These are phyloP conservation scores for Debaryomyces nepalensis DNA, from an alignment of 1,139 yeast genomes.

Conservation along the genomic window DNA sequence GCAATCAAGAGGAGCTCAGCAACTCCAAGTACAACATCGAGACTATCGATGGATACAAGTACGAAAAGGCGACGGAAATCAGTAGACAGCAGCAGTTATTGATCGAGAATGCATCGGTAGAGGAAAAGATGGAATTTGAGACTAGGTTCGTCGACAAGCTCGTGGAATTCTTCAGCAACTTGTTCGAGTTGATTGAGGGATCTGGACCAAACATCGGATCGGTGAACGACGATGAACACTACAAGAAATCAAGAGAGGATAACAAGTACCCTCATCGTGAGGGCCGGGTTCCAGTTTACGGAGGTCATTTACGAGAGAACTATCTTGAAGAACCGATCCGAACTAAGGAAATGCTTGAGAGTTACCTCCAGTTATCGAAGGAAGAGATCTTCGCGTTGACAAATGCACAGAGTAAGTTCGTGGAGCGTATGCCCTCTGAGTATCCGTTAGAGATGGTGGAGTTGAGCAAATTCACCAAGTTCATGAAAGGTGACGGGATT, in stretches of 20 bases:
- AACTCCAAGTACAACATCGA: conserved; percentile 13
- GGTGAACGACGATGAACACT: conserved; percentile 36
- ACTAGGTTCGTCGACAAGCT: conserved; percentile 23
- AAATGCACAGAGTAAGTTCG: conserved; percentile 27
- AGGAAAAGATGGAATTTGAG: conserved; percentile 20
- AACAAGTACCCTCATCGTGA: conserved; percentile 26
- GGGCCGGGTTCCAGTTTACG: conserved; percentile 37
- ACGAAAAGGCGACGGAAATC: conserved; percentile 16
- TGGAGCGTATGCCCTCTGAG: conserved; percentile 24
- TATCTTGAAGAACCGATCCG: conserved; percentile 35
- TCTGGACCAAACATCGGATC: conserved; percentile 28
- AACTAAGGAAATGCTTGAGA: conserved; percentile 27
- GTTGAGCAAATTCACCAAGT: conserved; percentile 26
- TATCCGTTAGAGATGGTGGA: conserved; percentile 30
- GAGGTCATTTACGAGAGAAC: conserved; percentile 42
- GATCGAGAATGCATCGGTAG: neutral
- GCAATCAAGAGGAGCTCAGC: neutral
- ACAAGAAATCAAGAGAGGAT: conserved; percentile 25
- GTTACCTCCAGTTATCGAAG: conserved; percentile 27
- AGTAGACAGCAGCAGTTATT: conserved; percentile 4
- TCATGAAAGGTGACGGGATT: conserved; percentile 57
- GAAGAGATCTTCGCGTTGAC: conserved; percentile 27
- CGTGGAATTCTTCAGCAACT: conserved; percentile 23
- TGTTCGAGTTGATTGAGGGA: conserved; percentile 24
- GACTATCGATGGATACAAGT: conserved; percentile 28